These are phyloP conservation scores for Trifolium repens DNA, from an alignment of 306 rosid species.

Conservation along the genomic window DNA sequence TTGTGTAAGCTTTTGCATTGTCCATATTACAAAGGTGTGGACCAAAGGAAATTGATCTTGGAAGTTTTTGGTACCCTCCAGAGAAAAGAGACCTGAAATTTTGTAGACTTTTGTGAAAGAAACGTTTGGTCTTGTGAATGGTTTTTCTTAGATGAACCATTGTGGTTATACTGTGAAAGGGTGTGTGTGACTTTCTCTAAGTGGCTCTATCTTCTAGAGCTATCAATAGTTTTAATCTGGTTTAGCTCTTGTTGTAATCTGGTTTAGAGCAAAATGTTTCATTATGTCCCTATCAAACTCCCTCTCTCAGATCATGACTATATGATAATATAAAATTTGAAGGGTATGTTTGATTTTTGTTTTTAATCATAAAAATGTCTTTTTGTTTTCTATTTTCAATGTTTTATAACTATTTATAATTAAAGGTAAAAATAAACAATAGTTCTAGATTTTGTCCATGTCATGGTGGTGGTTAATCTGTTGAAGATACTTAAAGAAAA, in stretches of 20 bases:
- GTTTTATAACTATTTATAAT: not conserved
- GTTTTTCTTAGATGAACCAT: slow-evolving; percentile 69
- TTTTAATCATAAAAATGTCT: not conserved
- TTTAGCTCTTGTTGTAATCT: slow-evolving; percentile 38
- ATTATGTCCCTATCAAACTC: slow-evolving; percentile 24
- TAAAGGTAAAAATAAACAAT: not conserved
- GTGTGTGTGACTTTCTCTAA: slow-evolving; percentile 39
- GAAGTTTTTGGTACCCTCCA: slow-evolving; percentile 68
- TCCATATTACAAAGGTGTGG: slow-evolving; percentile 55
- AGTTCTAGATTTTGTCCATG: not conserved
- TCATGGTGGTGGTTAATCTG: slow-evolving; percentile 14
- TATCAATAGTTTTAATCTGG: slow-evolving; percentile 32
- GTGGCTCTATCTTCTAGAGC: slow-evolving; percentile 46
- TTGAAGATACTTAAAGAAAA: not conserved
- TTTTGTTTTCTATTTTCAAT: not conserved
- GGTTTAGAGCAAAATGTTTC: not conserved
- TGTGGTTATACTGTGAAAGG: slow-evolving; percentile 43
- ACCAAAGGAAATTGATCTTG: slow-evolving; percentile 63
- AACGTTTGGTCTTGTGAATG: slow-evolving; percentile 56
- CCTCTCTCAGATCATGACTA: not conserved
- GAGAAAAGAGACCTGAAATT: slow-evolving; percentile 60
- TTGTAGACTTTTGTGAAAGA: slow-evolving; percentile 54
- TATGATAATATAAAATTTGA: not conserved
- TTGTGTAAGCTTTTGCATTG: slow-evolving; percentile 48
- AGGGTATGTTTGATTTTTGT: not conserved